Evolutionary conservation across 257 asterid species (phyloP).

Genomic region (Ligustrum vulgare): DNA sequence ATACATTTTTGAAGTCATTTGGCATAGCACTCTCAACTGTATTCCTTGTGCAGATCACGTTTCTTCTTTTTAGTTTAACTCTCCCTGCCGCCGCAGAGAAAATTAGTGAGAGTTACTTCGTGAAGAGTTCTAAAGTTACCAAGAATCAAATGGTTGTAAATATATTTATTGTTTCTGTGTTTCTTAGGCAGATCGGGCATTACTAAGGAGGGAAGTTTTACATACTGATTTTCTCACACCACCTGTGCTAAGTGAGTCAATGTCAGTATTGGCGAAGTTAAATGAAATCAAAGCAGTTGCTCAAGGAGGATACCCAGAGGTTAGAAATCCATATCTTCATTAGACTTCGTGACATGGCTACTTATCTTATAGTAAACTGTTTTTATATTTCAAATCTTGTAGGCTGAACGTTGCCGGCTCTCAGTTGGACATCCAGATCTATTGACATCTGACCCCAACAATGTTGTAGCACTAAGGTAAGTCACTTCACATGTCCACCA

Average conservation of each 20-base stretch:
- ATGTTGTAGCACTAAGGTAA: slow-evolving; percentile 83
- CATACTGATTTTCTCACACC: slow-evolving; percentile 91
- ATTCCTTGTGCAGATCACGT: background rate
- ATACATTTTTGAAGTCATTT: slow-evolving; percentile 20
- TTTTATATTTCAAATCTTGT: slow-evolving; percentile 11
- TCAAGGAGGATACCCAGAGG: slow-evolving; percentile 98
- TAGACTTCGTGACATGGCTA: slow-evolving; percentile 1
- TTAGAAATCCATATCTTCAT: slow-evolving; percentile 23
- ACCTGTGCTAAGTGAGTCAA: slow-evolving; percentile 68
- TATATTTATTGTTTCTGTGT: slow-evolving; percentile 1
- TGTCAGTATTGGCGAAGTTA: slow-evolving; percentile 55
- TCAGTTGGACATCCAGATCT: slow-evolving; percentile 83
- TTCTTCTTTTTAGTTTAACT: background rate
- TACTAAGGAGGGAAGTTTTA: slow-evolving; percentile 65
- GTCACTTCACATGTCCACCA: slow-evolving; percentile 4
- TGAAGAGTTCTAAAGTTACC: slow-evolving; percentile 1
- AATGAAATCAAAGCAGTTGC: slow-evolving; percentile 64
- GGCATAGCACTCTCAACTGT: slow-evolving; percentile 1
- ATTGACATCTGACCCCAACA: slow-evolving; percentile 70
- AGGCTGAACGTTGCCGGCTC: slow-evolving; percentile 97
- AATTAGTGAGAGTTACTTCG: background rate
- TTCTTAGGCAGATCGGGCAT: slow-evolving; percentile 73
- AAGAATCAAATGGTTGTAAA: background rate
- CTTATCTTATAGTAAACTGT: slow-evolving; percentile 11
- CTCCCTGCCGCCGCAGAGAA: background rate